Conservation (phyloP, 306 rosid species). For the Heteromeles arbutifolia region DNA sequence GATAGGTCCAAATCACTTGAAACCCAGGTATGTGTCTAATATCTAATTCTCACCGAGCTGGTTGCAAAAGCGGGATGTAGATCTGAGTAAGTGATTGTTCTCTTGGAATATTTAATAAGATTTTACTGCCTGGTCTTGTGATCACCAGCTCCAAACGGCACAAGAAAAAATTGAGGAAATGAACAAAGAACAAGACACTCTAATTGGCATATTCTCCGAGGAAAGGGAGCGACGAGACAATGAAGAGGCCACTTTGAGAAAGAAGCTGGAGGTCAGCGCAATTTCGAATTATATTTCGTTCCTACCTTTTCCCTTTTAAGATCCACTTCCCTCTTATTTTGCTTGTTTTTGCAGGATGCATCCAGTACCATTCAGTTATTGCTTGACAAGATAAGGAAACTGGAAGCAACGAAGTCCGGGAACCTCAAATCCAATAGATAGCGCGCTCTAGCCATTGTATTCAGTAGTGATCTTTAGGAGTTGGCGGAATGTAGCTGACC, state of each 20-base stretch:
- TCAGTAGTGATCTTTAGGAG: background rate
- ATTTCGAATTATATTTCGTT: background rate
- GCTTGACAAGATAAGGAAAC: slow-evolving; percentile 45
- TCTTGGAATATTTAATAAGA: background rate
- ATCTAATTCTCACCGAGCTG: background rate
- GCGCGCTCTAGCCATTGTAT: background rate
- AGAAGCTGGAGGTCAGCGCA: slow-evolving; percentile 55
- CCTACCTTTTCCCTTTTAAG: background rate
- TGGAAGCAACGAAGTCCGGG: slow-evolving; percentile 35
- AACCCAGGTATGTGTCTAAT: slow-evolving; percentile 38
- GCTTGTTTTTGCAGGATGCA: slow-evolving; percentile 49
- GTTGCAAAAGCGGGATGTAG: background rate
- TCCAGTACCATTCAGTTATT: slow-evolving; percentile 65
- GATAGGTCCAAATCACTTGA: slow-evolving; percentile 55
- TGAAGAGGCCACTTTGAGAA: slow-evolving; percentile 63
- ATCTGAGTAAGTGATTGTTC: background rate
- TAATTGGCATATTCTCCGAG: slow-evolving; percentile 71
- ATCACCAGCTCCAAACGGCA: slow-evolving; percentile 47
- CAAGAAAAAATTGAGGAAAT: slow-evolving; percentile 46
- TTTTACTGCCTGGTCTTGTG: background rate
- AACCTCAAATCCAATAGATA: background rate
- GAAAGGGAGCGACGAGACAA: slow-evolving; percentile 73
- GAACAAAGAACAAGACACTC: slow-evolving; percentile 71
- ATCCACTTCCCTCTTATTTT: background rate
- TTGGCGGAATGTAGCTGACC: background rate